Evolutionary conservation across 371 early-diverging fungal genomes (phyloP).

Genomic region (Encephalitozoon cuniculi): DNA sequence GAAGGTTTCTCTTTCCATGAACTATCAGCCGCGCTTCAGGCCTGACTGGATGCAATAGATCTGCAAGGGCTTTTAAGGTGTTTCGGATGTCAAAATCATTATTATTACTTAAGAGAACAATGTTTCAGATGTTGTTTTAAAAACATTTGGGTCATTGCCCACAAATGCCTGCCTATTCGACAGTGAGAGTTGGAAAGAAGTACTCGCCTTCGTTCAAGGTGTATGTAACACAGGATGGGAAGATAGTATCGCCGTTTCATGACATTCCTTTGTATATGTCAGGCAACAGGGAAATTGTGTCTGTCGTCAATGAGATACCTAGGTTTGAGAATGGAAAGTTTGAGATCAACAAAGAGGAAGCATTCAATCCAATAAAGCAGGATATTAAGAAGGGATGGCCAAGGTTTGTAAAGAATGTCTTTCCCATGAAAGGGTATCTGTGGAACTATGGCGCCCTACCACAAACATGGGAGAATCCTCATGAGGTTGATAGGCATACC

Average conservation of each 20-base stretch:
- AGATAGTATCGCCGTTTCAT: conserved; percentile 85
- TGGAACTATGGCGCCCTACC: conserved; percentile 99
- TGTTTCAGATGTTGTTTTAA: background rate
- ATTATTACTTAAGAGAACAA: background rate
- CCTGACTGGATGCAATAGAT: conserved; percentile 42
- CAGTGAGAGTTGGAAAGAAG: conserved; percentile 39
- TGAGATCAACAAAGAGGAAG: conserved; percentile 66
- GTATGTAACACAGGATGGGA: conserved; percentile 48
- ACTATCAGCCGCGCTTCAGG: conserved; percentile 26
- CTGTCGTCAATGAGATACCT: conserved; percentile 90
- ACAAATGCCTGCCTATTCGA: conserved; percentile 12
- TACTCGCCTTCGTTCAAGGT: conserved; percentile 48
- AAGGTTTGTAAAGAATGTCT: conserved; percentile 91
- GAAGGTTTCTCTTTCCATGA: conserved; percentile 22
- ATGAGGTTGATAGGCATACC: conserved; percentile 71
- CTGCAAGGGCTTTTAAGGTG: background rate
- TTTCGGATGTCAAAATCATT: background rate
- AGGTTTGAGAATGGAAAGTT: conserved; percentile 98
- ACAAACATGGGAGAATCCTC: conserved; percentile 95
- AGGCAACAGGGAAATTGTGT: conserved; percentile 70
- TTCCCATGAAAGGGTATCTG: conserved; percentile 98
- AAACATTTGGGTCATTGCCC: background rate
- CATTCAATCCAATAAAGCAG: conserved; percentile 91
- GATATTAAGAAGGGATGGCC: conserved; percentile 95
- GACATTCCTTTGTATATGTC: conserved; percentile 89